Evolutionary conservation across 106 monocot genomes (phyloP), one percentile per base, ranked within the genome.

Genomic region (Alisma plantagoaquatica): DNA sequence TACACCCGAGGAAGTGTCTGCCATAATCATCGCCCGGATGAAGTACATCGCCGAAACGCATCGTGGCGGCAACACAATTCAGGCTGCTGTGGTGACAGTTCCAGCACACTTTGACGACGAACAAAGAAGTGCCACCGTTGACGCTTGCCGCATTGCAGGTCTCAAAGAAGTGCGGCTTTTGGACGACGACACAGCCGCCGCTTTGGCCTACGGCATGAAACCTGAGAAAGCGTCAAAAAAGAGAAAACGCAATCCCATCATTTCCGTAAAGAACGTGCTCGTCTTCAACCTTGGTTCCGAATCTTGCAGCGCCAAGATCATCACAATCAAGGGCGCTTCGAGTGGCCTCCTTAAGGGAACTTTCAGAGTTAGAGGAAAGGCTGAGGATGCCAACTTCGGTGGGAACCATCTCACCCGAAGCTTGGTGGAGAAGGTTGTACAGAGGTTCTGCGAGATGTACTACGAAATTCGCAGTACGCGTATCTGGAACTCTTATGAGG

Each of bases 341-440:
- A n/a, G n/a, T n/a, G n/a, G n/a, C n/a, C n/a, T n/a, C n/a, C n/a
- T n/a, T 7, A 6, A 38, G 9, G 60, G 60, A 1, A 46, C 41
- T 27, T 46, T 60, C 46, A 41, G 46, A 29, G 60, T 60, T 10
- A 60, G 41, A 18, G 60, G 45, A 43, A 46, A 43, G 1, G 60
- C 60, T 7, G 60, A 46, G 10, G 60, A 60, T 41, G 46, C 60
- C 10, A 43, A 60, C 29, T 29, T 60, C 18, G 62, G 62, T 15
- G 62, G 62, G 10, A 49, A 62, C 22, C 49, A 62, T 33, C 50
- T 62, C 31, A 46, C 44, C 42, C 44, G 46, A 19, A 26, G 60
- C 27, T 18, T 60, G 60, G 46, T 60, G 45, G 41, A 26, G 35
- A 38, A 38, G 35, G 35, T 7, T 38, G 35, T 38, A 38, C 35